A percentile compares a stretch with the other conserved stretches of the same genome.
Evolutionary conservation across 352 stramenopile species (phyloP).

Genomic region (Phytophthora ohioensis): DNA sequence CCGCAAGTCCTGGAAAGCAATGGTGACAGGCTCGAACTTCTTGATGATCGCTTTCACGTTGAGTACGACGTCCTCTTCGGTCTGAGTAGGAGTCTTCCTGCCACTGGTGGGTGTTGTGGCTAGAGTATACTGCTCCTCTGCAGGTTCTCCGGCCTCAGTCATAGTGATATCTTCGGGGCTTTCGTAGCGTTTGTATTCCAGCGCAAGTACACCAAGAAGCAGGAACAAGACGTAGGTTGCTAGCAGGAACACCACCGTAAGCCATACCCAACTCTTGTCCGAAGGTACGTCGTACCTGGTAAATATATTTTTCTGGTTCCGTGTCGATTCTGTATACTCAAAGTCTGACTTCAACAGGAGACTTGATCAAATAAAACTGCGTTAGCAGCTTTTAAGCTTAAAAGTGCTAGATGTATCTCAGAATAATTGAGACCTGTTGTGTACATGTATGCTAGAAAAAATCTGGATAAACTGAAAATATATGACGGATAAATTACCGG

Average conservation of each 20-base stretch:
- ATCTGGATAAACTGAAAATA: no score
- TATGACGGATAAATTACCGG: no score
- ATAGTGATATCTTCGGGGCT: conserved; percentile 23
- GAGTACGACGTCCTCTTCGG: conserved; percentile 6
- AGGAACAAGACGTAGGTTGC: conserved; percentile 50
- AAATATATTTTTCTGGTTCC: no score
- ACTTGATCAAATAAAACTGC: no score
- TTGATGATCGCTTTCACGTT: conserved; percentile 8
- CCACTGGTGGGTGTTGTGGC: conserved; percentile 20
- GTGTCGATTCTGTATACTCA: no score
- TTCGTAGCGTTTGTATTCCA: conserved; percentile 36
- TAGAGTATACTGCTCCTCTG: conserved; percentile 14
- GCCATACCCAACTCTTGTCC: conserved; percentile 57
- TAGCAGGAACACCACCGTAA: conserved; percentile 49
- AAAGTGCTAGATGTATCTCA: no score
- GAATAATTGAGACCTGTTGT: no score
- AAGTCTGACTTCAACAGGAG: no score
- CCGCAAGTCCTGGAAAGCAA: conserved; percentile 47
- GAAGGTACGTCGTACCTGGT: conserved; percentile 39
- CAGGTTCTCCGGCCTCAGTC: background rate
- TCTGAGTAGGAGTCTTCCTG: conserved; percentile 7
- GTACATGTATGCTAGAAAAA: no score
- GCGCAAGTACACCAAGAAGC: conserved; percentile 34
- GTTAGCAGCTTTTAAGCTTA: no score
- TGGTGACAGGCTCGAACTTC: conserved; percentile 31